Base-by-base conservation (phyloP, 1,139 yeast genomes). In the Taphrina wiesneri region DNA sequence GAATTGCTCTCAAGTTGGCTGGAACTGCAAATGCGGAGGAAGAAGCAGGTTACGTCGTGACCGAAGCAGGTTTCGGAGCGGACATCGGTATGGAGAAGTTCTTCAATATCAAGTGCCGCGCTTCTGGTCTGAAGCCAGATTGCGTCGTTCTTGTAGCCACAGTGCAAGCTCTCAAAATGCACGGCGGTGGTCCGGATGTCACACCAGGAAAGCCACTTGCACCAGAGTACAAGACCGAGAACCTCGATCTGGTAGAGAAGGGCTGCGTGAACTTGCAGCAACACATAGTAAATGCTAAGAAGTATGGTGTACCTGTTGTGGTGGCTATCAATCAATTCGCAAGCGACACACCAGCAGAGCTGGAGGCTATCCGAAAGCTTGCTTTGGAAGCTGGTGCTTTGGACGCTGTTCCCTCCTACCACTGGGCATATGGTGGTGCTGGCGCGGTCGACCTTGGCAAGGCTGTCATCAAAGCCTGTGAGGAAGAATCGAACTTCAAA, bases 11-110 rank as follows among this genome's bases (percentile, higher is more conserved):
- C 76, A 92, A 93, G 79, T 84, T 93, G 72, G 92, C 95, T 53
- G 96, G 97, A 77, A 87, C 85, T 47, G 83, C 82, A 70, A 76
- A 82, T 74, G 78, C 81, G 68, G 84, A 82, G 70, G 83, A 83
- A 74, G 85, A 87, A 75, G 85, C 87, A 72, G 98, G 98, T 72
- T 92, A 86, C 75, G 98, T 92, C 69, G 92, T 92, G 67, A 92
- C 98, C 62, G 98, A 92, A 78, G 98, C 98, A 43, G 99, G 98
- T 69, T 93, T 93, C 81, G 99, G 93, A 78, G 92, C 93, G 83
- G 93, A 98, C 66, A 93, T 93, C 97, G 99, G 99, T 76, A 98
- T 98, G 76, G 99, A 93, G 80, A 85, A 98, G 77, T 93, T 93
- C 81, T 85, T 92, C 78, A 92, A 93, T 81, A 93, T 93, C 80